These are phyloP conservation scores for Penicillium fuscoglaucum DNA, from an alignment of 2,329 filamentous ascomycete species.

Conservation along the genomic window DNA sequence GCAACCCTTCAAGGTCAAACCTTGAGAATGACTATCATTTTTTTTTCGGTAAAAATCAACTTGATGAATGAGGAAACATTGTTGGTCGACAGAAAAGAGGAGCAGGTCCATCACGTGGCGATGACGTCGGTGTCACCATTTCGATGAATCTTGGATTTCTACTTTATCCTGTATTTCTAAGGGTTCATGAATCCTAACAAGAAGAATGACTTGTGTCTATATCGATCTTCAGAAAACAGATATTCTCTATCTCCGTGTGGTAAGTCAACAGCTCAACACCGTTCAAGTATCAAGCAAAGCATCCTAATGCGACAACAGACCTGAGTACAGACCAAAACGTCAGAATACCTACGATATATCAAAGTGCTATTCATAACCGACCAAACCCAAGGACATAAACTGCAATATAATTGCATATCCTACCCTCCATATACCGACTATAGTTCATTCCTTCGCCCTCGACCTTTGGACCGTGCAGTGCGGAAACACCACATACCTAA, in stretches of 20 bases:
- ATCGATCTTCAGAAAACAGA: neutral
- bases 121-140: constrained; percentile 20
- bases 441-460: neutral
- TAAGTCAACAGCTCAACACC: neutral
- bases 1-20: neutral
- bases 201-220: neutral
- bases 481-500: neutral
- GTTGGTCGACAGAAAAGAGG: constrained; percentile 5
- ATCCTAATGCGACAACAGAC: neutral
- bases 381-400: neutral
- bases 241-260: neutral
- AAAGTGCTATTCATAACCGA: neutral
- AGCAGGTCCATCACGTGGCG: constrained; percentile 15
- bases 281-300: neutral
- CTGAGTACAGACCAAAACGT: neutral
- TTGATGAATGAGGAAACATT: neutral
- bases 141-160: neutral
- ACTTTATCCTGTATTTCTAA: neutral
- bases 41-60: neutral
- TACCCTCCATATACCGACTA: neutral
- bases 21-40: neutral
- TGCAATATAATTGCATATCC: neutral
- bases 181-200: neutral
- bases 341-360: neutral
- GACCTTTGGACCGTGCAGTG: neutral